phyloP scores from a whole-genome alignment of 768 basidiomycete genomes.

The Auricularia cornea region DNA sequence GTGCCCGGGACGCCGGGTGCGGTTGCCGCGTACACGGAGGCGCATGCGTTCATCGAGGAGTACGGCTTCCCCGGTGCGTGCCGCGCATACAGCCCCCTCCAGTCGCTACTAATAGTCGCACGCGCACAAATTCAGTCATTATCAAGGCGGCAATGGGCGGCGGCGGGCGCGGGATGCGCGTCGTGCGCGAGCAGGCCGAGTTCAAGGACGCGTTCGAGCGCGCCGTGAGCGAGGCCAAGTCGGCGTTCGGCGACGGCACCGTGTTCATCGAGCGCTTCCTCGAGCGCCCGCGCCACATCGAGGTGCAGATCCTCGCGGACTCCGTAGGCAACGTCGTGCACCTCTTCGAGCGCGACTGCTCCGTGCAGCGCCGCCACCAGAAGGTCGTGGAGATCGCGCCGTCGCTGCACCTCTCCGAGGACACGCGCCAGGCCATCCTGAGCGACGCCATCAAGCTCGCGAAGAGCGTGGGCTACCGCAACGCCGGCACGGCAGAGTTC shows the following conservation, averaged over 20 bases:
- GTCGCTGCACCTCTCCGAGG: slow-evolving; percentile 87
- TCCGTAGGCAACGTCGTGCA: slow-evolving; percentile 90
- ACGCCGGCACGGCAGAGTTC: slow-evolving; percentile 98
- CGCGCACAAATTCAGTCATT: slow-evolving; percentile 84
- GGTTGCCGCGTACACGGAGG: slow-evolving; percentile 70
- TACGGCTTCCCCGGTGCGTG: slow-evolving; percentile 82
- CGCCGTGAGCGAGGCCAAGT: slow-evolving; percentile 90
- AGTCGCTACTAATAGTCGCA: slow-evolving; percentile 3
- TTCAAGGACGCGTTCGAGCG: slow-evolving; percentile 86
- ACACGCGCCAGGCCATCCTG: slow-evolving; percentile 81
- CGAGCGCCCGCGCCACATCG: slow-evolving; percentile 94
- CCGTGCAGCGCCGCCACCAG: slow-evolving; percentile 95
- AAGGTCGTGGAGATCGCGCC: slow-evolving; percentile 99
- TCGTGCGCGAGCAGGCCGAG: slow-evolving; percentile 87
- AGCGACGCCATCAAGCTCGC: slow-evolving; percentile 90
- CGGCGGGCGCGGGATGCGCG: slow-evolving; percentile 98
- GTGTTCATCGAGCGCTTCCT: slow-evolving; percentile 98
- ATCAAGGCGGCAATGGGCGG: slow-evolving; percentile 99
- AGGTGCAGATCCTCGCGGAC: slow-evolving; percentile 93
- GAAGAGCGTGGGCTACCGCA: slow-evolving; percentile 87
- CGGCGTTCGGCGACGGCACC: slow-evolving; percentile 96
- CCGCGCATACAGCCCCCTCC: slow-evolving; percentile 3
- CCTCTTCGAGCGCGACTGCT: slow-evolving; percentile 98
- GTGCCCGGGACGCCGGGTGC: slow-evolving; percentile 98
- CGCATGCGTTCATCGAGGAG: slow-evolving; percentile 84